Conservation (phyloP, 805 yeast genomes). For the Nakazawaea molendinolei region DNA sequence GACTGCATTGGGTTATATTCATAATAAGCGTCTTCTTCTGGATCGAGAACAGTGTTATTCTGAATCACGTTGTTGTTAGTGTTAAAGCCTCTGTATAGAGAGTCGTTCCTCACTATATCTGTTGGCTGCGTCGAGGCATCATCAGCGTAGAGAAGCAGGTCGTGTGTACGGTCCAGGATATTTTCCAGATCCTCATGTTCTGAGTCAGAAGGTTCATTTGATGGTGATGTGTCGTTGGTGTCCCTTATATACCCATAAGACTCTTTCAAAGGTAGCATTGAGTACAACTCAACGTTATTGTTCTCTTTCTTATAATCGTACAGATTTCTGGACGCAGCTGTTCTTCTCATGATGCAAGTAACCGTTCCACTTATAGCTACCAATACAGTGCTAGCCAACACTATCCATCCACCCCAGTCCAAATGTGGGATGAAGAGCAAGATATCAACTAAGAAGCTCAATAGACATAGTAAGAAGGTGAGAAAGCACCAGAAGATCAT, state of each 20-base stretch:
- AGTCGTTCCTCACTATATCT: constrained; percentile 5
- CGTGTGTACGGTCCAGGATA: not conserved
- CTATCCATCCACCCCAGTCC: constrained; percentile 82
- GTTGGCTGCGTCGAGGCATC: constrained; percentile 4
- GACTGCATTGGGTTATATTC: constrained; percentile 9
- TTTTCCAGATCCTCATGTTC: constrained; percentile 6
- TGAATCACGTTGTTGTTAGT: not conserved
- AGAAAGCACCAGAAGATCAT: constrained; percentile 57
- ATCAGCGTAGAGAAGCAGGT: constrained; percentile 8
- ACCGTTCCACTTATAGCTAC: constrained; percentile 58
- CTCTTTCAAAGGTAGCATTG: constrained; percentile 9
- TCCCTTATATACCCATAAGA: constrained; percentile 14
- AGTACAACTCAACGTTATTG: constrained; percentile 7
- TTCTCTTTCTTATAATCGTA: constrained; percentile 15
- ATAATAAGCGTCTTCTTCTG: constrained; percentile 6
- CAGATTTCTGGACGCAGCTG: constrained; percentile 43
- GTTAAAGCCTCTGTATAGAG: constrained; percentile 7
- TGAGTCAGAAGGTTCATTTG: constrained; percentile 1
- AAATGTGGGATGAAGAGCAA: constrained; percentile 70
- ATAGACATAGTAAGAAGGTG: constrained; percentile 59
- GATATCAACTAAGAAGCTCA: constrained; percentile 79
- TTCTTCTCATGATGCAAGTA: constrained; percentile 67
- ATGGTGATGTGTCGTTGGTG: constrained; percentile 1
- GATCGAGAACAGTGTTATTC: not conserved
- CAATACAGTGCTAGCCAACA: constrained; percentile 60